Conservation (phyloP, 2,329 filamentous ascomycete genomes). For the Trichoderma atroviride region DNA sequence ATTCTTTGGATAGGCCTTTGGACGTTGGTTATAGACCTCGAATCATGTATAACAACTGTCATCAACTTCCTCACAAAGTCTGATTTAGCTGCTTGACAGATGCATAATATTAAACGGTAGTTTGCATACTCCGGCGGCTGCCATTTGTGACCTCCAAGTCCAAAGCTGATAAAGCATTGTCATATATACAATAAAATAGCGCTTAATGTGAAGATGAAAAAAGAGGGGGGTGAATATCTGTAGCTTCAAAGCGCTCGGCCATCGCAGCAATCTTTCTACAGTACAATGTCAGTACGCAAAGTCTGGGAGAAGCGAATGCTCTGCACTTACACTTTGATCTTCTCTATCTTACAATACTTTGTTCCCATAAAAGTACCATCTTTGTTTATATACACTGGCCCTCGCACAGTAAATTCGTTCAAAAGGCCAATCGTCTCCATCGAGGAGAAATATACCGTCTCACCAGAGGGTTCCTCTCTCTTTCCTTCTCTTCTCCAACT, state of each 20-base stretch:
- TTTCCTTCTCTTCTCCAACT: constrained; percentile 33
- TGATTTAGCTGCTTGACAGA: background rate
- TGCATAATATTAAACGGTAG: background rate
- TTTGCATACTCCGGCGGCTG: background rate
- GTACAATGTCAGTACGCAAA: background rate
- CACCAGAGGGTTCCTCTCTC: constrained; percentile 31
- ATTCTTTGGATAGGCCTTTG: background rate
- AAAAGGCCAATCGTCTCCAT: background rate
- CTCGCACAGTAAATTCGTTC: background rate
- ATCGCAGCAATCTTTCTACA: background rate
- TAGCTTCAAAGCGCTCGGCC: background rate
- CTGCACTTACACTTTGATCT: background rate
- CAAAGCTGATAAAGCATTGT: background rate
- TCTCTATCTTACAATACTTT: constrained; percentile 2
- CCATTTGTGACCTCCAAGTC: background rate
- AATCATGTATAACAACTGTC: background rate
- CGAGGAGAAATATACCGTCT: background rate
- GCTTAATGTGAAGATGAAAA: background rate
- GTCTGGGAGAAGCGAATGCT: no score
- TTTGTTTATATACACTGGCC: background rate
- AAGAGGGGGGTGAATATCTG: background rate
- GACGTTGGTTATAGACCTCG: background rate
- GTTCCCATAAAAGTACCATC: background rate
- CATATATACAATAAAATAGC: background rate
- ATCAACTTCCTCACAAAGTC: background rate